These are phyloP conservation scores for Apiospora koreana DNA, from an alignment of 2,329 filamentous ascomycete species.

Conservation along the genomic window DNA sequence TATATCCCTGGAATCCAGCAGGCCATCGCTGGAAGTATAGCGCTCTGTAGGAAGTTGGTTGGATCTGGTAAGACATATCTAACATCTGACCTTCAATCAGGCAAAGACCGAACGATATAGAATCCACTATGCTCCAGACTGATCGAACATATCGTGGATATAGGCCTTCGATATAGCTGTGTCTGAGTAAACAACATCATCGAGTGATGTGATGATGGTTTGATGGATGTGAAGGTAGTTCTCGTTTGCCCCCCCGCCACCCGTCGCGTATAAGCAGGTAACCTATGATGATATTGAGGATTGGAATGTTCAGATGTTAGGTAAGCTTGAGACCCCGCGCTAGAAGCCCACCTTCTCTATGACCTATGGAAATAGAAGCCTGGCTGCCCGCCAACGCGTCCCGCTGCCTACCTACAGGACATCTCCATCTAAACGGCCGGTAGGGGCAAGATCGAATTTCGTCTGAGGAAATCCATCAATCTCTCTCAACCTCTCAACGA, in stretches of 20 bases:
- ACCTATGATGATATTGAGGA: too few relatives aligned
- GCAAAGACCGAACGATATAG: neutral
- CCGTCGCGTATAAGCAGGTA: neutral
- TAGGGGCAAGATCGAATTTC: neutral
- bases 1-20: neutral
- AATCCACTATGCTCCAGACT: neutral
- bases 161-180: neutral
- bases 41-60: neutral
- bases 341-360: neutral
- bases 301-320: neutral
- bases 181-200: neutral
- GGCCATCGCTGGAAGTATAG: neutral
- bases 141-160: neutral
- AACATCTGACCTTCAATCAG: neutral
- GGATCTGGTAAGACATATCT: neutral
- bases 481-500: conserved; percentile 12
- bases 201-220: neutral
- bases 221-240: neutral
- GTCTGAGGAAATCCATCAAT: neutral
- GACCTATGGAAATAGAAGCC: neutral
- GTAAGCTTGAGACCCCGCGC: neutral
- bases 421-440: neutral
- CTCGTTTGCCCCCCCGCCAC: neutral
- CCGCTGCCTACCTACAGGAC: neutral
- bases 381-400: neutral